Evolutionary conservation across 371 early-diverging fungal genomes (phyloP), one percentile per base, ranked within the genome.

Genomic region (Umbelopsis sp.): DNA sequence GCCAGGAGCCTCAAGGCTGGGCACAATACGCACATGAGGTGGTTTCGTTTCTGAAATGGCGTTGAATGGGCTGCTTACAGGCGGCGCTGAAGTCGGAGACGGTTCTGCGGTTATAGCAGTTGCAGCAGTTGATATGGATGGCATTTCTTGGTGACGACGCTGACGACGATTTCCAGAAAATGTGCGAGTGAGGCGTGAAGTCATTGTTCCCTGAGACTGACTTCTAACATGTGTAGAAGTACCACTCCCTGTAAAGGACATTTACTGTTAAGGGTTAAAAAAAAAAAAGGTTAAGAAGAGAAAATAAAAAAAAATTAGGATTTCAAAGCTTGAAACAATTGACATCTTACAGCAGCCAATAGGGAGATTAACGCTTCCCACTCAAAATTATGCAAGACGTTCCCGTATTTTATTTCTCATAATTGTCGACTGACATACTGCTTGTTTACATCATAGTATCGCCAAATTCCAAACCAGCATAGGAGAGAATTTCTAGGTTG

Each of bases 11-110:
- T 91, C 92, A 48, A 91, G 82, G 72, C 87, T 88, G 46, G 92
- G 92, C 50, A 90, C 92, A 45, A 92, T 88, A 4, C 92, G 90
- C 44, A 92, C 82, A 74, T 90, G 90, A 16, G 87, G 87, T 37
- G 77, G 57, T 35, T 57, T 57, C 1, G 29, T 32, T 29, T 57
- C 57, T 32, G 57, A 11, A 35, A 6, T 3, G 25, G 37, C 29
- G 14, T n/a, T 35, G 57, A 35, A 57, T 57, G 57, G 35, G 57
- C n/a, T 57, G 32, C 29, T 25, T 35, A 57, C 57, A 4, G 35
- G 35, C 35, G 57, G 57, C 16, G 57, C 57, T 35, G 57, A 57
- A 35, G 57, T 57, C 35, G 57, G 57, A 35, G 57, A 7, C 32
- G 57, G n/a, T 35, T 57, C 57, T 25, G 32, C 37, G 18, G 9